phyloP scores from a whole-genome alignment of 2,329 filamentous ascomycete species.

The Raffaelea arxii region DNA sequence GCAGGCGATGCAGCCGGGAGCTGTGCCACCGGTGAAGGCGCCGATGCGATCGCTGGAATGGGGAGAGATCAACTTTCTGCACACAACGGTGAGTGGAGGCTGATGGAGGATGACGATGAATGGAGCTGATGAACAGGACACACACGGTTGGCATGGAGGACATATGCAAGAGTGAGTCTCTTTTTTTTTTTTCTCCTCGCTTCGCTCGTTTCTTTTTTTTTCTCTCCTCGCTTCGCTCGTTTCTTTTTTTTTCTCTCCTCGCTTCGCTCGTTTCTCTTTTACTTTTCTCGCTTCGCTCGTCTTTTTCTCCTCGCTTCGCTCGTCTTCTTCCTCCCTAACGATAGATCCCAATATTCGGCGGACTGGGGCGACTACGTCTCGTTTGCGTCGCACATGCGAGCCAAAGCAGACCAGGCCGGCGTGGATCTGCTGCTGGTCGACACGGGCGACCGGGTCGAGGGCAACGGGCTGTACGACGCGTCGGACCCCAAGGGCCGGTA shows the following conservation, averaged over 20 bases:
- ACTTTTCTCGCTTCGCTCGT: background rate
- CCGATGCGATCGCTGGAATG: conserved; percentile 78
- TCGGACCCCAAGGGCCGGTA: conserved; percentile 81
- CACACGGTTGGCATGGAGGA: conserved; percentile 90
- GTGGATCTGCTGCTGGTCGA: conserved; percentile 88
- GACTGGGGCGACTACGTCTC: conserved; percentile 99
- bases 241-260: background rate
- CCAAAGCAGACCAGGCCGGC: conserved; percentile 66
- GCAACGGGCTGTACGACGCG: conserved; percentile 88
- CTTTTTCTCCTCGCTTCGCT: background rate
- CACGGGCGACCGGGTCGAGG: conserved; percentile 85
- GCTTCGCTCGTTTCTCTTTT: background rate
- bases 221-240: background rate
- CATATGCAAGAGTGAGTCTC: conserved; percentile 73
- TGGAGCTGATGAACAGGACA: conserved; percentile 38
- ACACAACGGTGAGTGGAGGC: conserved; percentile 54
- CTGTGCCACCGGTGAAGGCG: conserved; percentile 65
- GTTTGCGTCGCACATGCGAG: conserved; percentile 73
- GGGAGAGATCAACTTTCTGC: conserved; percentile 95
- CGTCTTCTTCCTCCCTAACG: background rate
- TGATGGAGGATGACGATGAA: background rate
- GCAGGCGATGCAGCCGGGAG: conserved; percentile 62
- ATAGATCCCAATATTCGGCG: conserved; percentile 76
- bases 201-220: background rate
- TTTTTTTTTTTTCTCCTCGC: background rate